Evolutionary conservation across 2,329 filamentous ascomycete species (phyloP).

Genomic region (Cryphonectria naterciae): DNA sequence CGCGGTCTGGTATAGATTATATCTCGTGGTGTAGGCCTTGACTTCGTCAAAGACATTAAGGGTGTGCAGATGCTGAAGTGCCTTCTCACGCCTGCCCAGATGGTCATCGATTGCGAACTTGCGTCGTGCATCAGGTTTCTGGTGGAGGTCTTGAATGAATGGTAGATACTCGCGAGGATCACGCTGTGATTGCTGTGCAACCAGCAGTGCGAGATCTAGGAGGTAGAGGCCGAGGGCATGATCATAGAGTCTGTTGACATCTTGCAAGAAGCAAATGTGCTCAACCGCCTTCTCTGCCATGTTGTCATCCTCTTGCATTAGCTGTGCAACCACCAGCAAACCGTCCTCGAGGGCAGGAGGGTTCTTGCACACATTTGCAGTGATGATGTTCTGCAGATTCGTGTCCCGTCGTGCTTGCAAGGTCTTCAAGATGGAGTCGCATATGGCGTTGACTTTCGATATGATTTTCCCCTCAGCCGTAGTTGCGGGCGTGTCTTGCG

Average conservation of each 20-base stretch:
- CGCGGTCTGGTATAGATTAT: conserved; percentile 77
- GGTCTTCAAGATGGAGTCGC: conserved; percentile 76
- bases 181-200: conserved; percentile 94
- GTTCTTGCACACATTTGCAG: conserved; percentile 89
- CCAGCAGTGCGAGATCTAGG: conserved; percentile 83
- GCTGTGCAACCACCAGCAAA: conserved; percentile 74
- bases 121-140: conserved; percentile 70
- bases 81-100: conserved; percentile 75
- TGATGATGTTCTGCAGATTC: conserved; percentile 89
- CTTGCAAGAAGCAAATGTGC: conserved; percentile 96
- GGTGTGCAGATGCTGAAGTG: conserved; percentile 74
- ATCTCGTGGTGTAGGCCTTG: conserved; percentile 75
- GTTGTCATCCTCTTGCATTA: conserved; percentile 69
- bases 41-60: conserved; percentile 78
- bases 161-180: conserved; percentile 95
- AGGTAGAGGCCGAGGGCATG: conserved; percentile 90
- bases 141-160: conserved; percentile 86
- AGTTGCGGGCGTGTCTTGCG: conserved; percentile 5
- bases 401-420: conserved; percentile 65
- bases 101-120: conserved; percentile 89
- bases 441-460: conserved; percentile 84
- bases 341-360: conserved; percentile 90
- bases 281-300: conserved; percentile 88
- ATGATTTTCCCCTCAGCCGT: conserved; percentile 27
- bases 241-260: conserved; percentile 90